These are phyloP conservation scores for Akebia trifoliata DNA, from an alignment of 164 flowering plant species.

Conservation along the genomic window DNA sequence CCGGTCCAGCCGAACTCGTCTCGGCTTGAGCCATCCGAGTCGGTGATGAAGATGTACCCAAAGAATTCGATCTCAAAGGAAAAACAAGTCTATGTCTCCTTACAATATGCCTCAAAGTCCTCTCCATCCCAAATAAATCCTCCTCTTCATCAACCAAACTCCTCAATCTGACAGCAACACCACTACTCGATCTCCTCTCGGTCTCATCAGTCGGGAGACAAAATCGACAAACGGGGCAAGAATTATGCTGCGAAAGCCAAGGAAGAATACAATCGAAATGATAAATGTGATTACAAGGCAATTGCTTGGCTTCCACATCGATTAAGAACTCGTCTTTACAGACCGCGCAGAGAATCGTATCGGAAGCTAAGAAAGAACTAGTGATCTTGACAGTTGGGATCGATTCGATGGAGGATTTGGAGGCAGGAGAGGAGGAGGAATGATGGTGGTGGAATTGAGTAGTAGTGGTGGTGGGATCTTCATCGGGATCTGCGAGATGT, in stretches of 20 bases:
- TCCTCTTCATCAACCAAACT: constrained; percentile 34
- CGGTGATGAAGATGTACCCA: constrained; percentile 18
- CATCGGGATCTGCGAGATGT: constrained; percentile 33
- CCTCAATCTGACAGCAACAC: constrained; percentile 23
- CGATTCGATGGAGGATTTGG: constrained; percentile 33
- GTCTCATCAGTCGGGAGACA: constrained; percentile 27
- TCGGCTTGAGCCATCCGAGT: constrained; percentile 37
- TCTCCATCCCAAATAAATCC: constrained; percentile 28
- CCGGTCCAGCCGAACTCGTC: constrained; percentile 30
- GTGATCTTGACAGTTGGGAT: constrained; percentile 46
- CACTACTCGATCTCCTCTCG: constrained; percentile 4
- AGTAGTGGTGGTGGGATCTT: constrained; percentile 3
- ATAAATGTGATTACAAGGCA: constrained; percentile 65
- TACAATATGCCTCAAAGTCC: constrained; percentile 36
- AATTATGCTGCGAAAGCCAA: constrained; percentile 55
- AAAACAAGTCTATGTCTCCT: constrained; percentile 34
- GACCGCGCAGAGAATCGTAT: constrained; percentile 42
- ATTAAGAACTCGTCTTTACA: constrained; percentile 55
- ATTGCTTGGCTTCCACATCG: constrained; percentile 44
- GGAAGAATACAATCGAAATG: constrained; percentile 65
- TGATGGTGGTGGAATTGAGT: constrained; percentile 5
- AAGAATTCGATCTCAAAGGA: constrained; percentile 15
- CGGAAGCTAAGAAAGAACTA: constrained; percentile 15
- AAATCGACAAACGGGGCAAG: constrained; percentile 62
- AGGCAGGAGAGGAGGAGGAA: constrained; percentile 26